Evolutionary conservation across 2,329 filamentous ascomycete species (phyloP).

Genomic region (Talaromyces sp.): DNA sequence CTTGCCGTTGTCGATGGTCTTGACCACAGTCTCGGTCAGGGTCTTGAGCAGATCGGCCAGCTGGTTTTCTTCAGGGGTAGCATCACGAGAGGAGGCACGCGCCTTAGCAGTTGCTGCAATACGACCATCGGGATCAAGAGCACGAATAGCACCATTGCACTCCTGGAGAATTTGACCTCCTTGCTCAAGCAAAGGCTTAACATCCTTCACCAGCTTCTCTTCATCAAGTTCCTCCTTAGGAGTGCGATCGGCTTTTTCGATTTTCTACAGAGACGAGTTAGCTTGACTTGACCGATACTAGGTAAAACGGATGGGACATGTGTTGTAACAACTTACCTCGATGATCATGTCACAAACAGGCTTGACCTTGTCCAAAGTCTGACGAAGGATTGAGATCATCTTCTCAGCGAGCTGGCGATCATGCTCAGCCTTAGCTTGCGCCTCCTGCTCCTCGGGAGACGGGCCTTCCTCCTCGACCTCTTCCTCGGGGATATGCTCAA

Average conservation of each 20-base stretch:
- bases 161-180: conserved; percentile 78
- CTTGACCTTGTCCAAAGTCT: conserved; percentile 80
- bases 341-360: conserved; percentile 86
- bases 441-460: conserved; percentile 51
- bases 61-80: conserved; percentile 79
- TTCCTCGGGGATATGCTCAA: conserved; percentile 57
- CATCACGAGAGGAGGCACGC: conserved; percentile 72
- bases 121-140: conserved; percentile 83
- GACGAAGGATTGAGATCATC: conserved; percentile 72
- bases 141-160: conserved; percentile 82
- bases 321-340: conserved; percentile 58
- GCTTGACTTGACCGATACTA: neutral
- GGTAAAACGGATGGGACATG: too few species aligned
- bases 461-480: conserved; percentile 35
- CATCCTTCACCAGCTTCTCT: conserved; percentile 81
- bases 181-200: conserved; percentile 87
- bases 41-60: conserved; percentile 84
- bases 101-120: conserved; percentile 85
- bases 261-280: conserved; percentile 55
- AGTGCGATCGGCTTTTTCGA: conserved; percentile 77
- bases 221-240: conserved; percentile 88
- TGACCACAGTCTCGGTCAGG: conserved; percentile 77
- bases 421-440: conserved; percentile 63
- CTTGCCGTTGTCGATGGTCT: conserved; percentile 84
- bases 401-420: conserved; percentile 77